These are phyloP conservation scores for Trichoderma hamatum DNA, from an alignment of 2,329 filamentous ascomycete species.

Conservation along the genomic window DNA sequence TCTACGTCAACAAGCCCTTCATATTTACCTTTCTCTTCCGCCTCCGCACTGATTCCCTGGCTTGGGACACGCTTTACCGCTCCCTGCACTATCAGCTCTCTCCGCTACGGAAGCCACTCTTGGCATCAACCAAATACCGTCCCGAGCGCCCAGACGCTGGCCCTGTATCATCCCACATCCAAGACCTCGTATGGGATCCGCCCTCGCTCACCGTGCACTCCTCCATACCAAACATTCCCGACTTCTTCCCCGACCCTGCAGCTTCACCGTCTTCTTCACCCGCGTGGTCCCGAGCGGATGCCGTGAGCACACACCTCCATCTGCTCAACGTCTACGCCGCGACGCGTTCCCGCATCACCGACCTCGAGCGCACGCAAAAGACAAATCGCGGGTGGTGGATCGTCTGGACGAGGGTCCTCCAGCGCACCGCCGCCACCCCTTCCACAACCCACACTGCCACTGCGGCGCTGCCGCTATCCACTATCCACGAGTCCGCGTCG, in stretches of 20 bases:
- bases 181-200: conserved; percentile 66
- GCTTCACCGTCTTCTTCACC: background rate
- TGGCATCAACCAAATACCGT: conserved; percentile 60
- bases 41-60: conserved; percentile 59
- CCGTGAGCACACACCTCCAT: conserved; percentile 66
- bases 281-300: conserved; percentile 63
- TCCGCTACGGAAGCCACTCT: conserved; percentile 60
- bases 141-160: conserved; percentile 49
- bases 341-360: conserved; percentile 48
- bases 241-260: conserved; percentile 38
- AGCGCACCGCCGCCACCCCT: conserved; percentile 36
- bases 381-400: conserved; percentile 71
- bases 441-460: conserved; percentile 15
- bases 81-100: conserved; percentile 63
- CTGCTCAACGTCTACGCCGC: conserved; percentile 58
- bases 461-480: conserved; percentile 31
- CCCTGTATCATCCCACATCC: conserved; percentile 50
- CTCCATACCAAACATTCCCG: conserved; percentile 68
- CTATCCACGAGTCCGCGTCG: conserved; percentile 34
- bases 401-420: conserved; percentile 63
- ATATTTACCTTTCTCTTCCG: conserved; percentile 75
- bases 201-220: conserved; percentile 59
- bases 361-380: conserved; percentile 65
- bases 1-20: conserved; percentile 76
- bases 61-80: conserved; percentile 59